Evolutionary conservation across 441 rosid genomes (phyloP).

Genomic region (Metrosideros polymorpha): DNA sequence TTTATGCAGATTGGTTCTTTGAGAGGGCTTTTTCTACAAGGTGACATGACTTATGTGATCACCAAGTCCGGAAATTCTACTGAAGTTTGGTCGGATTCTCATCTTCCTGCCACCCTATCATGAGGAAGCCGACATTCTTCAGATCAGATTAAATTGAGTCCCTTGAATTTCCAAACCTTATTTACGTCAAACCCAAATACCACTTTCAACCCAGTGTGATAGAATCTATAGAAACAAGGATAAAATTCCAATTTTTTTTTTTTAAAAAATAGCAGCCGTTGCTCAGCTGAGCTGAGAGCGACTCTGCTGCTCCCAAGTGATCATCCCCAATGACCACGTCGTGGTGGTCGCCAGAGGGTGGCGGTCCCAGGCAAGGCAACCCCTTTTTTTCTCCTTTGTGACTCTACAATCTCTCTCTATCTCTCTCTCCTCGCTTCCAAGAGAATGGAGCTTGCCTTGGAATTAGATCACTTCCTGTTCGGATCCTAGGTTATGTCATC

Average conservation of each 20-base stretch:
- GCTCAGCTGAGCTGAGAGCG: background rate
- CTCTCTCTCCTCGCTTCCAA: too few relatives aligned
- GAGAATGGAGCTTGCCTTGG: too few relatives aligned
- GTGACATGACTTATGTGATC: background rate
- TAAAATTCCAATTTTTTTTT: too few relatives aligned
- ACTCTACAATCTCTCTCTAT: too few relatives aligned
- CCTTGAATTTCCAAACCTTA: background rate
- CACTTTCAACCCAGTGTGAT: too few relatives aligned
- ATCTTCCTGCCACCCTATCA: background rate
- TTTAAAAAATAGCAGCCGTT: too few relatives aligned
- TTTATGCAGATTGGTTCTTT: background rate
- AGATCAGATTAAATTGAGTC: background rate
- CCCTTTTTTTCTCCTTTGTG: background rate
- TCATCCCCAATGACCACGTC: background rate
- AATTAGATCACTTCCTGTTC: too few relatives aligned
- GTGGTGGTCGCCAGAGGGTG: background rate
- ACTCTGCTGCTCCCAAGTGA: background rate
- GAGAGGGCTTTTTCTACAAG: background rate
- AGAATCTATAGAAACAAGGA: too few relatives aligned
- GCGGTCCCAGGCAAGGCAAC: background rate
- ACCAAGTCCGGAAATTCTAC: background rate
- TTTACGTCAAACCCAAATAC: background rate
- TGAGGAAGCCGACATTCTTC: accelerated
- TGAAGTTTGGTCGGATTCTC: background rate
- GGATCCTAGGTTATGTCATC: too few relatives aligned